phyloP scores from a whole-genome alignment of 495 filamentous ascomycete species.

The Hypoxylon lienhwacheense region DNA sequence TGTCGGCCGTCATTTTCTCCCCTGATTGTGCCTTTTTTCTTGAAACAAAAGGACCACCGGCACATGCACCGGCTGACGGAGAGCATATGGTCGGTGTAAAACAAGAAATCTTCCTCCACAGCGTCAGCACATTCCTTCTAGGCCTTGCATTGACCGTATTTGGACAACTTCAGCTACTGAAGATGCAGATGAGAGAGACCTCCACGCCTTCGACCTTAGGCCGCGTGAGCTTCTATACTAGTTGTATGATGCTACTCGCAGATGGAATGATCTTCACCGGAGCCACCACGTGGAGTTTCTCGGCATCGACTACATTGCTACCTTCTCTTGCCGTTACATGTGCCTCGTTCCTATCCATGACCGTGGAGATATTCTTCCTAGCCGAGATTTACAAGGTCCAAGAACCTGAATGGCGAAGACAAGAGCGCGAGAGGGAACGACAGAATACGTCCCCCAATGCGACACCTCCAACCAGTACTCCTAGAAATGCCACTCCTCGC shows the following conservation, averaged over 20 bases:
- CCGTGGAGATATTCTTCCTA: constrained; percentile 79
- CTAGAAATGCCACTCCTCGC: constrained; percentile 36
- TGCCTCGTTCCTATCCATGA: constrained; percentile 62
- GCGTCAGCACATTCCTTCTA: constrained; percentile 67
- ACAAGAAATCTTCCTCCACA: constrained; percentile 69
- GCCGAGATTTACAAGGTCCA: constrained; percentile 87
- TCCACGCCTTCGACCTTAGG: constrained; percentile 93
- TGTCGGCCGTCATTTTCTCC: constrained; percentile 87
- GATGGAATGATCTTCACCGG: constrained; percentile 69
- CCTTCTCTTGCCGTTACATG: constrained; percentile 74
- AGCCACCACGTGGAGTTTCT: constrained; percentile 65
- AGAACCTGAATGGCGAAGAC: constrained; percentile 73
- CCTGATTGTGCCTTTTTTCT: constrained; percentile 92
- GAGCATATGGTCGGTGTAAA: constrained; percentile 77
- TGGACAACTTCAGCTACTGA: constrained; percentile 72
- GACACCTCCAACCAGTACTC: constrained; percentile 43
- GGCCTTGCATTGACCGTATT: constrained; percentile 64
- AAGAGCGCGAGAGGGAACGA: constrained; percentile 53
- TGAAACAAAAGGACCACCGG: constrained; percentile 81
- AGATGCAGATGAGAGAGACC: constrained; percentile 86
- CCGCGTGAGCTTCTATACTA: constrained; percentile 86
- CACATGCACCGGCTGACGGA: constrained; percentile 63
- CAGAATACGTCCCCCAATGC: constrained; percentile 24
- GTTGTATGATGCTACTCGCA: constrained; percentile 80
- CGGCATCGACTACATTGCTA: constrained; percentile 65